Conservation (phyloP, 2,329 filamentous ascomycete species). For the Daldinia sp. region DNA sequence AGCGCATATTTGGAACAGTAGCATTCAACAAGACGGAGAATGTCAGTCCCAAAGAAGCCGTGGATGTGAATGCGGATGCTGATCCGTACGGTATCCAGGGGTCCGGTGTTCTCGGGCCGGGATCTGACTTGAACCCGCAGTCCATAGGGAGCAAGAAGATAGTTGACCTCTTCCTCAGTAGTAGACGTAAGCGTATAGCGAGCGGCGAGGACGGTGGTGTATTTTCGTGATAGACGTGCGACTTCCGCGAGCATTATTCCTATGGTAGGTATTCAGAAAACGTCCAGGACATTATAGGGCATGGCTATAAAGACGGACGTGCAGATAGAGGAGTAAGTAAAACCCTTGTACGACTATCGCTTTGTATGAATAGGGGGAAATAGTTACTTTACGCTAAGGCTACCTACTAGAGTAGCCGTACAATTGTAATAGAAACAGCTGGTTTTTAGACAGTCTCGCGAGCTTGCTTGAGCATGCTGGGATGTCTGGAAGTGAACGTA, state of each 20-base stretch:
- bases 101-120: slow-evolving; percentile 35
- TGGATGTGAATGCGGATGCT: slow-evolving; percentile 27
- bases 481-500: neutral
- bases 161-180: slow-evolving; percentile 67
- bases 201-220: slow-evolving; percentile 55
- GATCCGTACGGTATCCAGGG: slow-evolving; percentile 42
- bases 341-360: slow-evolving; percentile 25
- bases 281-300: neutral
- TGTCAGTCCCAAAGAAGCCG: slow-evolving; percentile 38
- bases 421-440: slow-evolving; percentile 26
- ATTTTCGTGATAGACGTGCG: slow-evolving; percentile 38
- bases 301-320: neutral
- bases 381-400: slow-evolving; percentile 3
- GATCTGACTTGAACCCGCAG: slow-evolving; percentile 45
- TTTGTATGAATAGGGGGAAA: slow-evolving; percentile 24
- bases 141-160: slow-evolving; percentile 62
- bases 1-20: slow-evolving; percentile 20
- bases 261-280: neutral
- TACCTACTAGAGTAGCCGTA: neutral
- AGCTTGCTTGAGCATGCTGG: neutral
- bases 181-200: slow-evolving; percentile 58
- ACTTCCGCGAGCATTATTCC: neutral
- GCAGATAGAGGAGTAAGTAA: slow-evolving; percentile 1
- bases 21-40: slow-evolving; percentile 42
- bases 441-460: neutral